A percentile compares a stretch with the other conserved stretches of the same genome.
These are phyloP conservation scores for Volvariella surrecta DNA, from an alignment of 1,284 basidiomycete species.

Conservation along the genomic window DNA sequence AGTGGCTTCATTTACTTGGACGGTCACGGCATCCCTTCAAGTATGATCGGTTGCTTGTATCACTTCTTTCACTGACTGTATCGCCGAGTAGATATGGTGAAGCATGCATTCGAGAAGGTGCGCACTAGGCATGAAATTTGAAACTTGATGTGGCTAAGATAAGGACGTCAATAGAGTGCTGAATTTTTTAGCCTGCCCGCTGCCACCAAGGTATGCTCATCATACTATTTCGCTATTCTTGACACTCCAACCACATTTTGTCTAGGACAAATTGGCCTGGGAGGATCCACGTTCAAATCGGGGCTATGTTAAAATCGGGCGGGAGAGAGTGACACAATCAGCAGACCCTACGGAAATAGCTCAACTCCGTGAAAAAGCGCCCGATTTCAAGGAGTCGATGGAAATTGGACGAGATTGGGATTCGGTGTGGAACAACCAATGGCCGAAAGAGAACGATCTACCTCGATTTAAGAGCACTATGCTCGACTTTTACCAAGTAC, in stretches of 20 bases:
- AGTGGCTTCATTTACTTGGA: constrained; percentile 70
- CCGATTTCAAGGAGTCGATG: constrained; percentile 79
- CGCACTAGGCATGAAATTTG: too few species aligned
- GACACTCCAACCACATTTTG: neutral
- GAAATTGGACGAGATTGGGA: constrained; percentile 83
- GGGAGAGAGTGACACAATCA: constrained; percentile 75
- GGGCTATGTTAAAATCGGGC: constrained; percentile 72
- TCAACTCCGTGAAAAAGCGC: constrained; percentile 57
- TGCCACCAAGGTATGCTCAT: constrained; percentile 44
- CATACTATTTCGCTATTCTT: constrained; percentile 5
- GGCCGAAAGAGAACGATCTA: constrained; percentile 59
- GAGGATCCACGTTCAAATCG: constrained; percentile 77
- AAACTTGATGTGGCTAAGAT: too few species aligned
- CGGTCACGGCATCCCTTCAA: constrained; percentile 55
- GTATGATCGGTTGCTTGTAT: constrained; percentile 15
- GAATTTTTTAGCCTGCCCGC: constrained; percentile 65
- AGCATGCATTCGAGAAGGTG: neutral
- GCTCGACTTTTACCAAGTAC: constrained; percentile 64
- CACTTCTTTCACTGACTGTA: constrained; percentile 1
- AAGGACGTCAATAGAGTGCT: constrained; percentile 45
- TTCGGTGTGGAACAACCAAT: constrained; percentile 65
- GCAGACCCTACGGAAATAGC: constrained; percentile 69
- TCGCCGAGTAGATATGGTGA: constrained; percentile 15
- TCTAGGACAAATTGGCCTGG: constrained; percentile 57
- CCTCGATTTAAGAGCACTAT: constrained; percentile 66